Evolutionary conservation across 2,329 filamentous ascomycete species (phyloP).

Genomic region (Colletotrichum scovillei): DNA sequence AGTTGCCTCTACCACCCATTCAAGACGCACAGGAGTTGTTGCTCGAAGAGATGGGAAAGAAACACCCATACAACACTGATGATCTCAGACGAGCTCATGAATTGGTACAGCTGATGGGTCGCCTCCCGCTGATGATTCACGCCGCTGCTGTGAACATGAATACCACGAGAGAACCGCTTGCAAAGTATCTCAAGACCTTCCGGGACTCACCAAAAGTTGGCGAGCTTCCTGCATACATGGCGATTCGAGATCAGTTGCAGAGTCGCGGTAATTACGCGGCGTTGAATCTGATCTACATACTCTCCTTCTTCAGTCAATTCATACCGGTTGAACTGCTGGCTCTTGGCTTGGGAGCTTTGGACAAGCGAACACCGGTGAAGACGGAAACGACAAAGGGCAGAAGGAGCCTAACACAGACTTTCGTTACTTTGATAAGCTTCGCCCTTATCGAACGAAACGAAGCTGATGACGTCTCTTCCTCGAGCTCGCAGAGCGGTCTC

Average conservation of each 20-base stretch:
- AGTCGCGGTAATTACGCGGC: slow-evolving; percentile 62
- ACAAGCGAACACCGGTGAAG: slow-evolving; percentile 58
- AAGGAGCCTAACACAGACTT: slow-evolving; percentile 57
- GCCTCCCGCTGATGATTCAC: slow-evolving; percentile 75
- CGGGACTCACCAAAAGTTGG: slow-evolving; percentile 66
- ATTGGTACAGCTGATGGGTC: slow-evolving; percentile 71
- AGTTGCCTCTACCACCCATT: slow-evolving; percentile 64
- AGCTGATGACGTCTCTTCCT: slow-evolving; percentile 51
- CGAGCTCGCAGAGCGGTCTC: slow-evolving; percentile 52
- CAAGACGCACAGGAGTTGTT: slow-evolving; percentile 70
- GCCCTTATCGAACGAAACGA: slow-evolving; percentile 64
- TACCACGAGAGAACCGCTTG: slow-evolving; percentile 69
- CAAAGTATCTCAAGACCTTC: slow-evolving; percentile 69
- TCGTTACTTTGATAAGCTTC: slow-evolving; percentile 62
- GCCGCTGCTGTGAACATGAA: slow-evolving; percentile 72
- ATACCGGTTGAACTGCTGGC: slow-evolving; percentile 74
- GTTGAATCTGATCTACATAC: slow-evolving; percentile 71
- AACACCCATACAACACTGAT: slow-evolving; percentile 62
- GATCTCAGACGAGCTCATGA: slow-evolving; percentile 69
- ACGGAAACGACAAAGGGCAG: slow-evolving; percentile 47
- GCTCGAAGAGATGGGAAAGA: slow-evolving; percentile 71
- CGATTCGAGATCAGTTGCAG: slow-evolving; percentile 61
- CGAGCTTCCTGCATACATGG: slow-evolving; percentile 58
- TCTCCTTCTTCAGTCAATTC: slow-evolving; percentile 74
- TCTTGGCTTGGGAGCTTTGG: slow-evolving; percentile 62